Evolutionary conservation across 148 eudicot species (phyloP).

Genomic region (Spergularia bocconei): DNA sequence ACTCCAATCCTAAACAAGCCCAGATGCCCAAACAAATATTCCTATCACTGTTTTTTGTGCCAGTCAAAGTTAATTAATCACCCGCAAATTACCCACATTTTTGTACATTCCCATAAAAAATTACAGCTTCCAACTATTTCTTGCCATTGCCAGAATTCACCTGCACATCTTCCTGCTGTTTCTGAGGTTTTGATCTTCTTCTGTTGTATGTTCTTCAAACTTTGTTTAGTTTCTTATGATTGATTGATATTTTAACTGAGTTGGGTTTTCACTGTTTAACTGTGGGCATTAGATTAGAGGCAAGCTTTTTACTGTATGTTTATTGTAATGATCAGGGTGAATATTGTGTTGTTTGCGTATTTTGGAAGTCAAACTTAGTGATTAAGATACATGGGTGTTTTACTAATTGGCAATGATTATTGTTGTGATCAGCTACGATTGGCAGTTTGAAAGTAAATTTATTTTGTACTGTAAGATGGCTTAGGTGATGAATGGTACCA

Average conservation of each 20-base stretch:
- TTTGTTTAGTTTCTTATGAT: background rate
- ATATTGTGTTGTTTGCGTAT: too few relatives aligned
- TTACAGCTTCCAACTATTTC: conserved; percentile 12
- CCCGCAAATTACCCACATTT: background rate
- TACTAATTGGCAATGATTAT: too few relatives aligned
- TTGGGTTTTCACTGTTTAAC: background rate
- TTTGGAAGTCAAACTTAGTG: too few relatives aligned
- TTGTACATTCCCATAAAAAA: background rate
- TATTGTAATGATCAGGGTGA: background rate
- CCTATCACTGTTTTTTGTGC: conserved; percentile 4
- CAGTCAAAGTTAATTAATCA: conserved; percentile 8
- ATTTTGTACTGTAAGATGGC: too few relatives aligned
- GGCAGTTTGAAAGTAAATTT: too few relatives aligned
- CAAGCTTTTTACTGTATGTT: background rate
- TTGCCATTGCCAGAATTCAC: conserved; percentile 25
- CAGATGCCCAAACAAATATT: conserved; percentile 19
- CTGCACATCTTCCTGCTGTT: conserved; percentile 15
- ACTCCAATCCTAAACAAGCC: conserved; percentile 20
- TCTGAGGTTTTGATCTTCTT: conserved; percentile 29
- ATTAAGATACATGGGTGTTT: too few relatives aligned
- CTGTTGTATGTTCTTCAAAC: background rate
- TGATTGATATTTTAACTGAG: conserved; percentile 2
- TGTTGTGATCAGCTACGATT: too few relatives aligned
- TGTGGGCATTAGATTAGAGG: too few relatives aligned
- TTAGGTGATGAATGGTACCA: too few relatives aligned